Conservation (phyloP, 495 filamentous ascomycete species). For the Hyphodiscus hymeniophilus region DNA sequence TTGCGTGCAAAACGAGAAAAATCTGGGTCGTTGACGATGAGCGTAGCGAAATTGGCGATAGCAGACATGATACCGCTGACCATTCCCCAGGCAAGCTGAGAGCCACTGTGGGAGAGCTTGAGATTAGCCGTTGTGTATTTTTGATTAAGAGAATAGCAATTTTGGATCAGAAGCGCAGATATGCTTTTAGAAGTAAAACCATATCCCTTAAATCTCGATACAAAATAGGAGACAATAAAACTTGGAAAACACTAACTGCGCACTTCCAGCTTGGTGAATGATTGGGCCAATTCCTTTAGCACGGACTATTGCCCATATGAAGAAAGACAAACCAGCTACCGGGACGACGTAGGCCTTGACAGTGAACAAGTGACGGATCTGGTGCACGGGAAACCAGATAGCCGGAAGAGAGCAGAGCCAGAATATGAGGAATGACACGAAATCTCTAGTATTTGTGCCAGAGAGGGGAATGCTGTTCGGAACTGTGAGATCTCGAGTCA, state of each 20-base stretch:
- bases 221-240: too few relatives aligned
- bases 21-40: constrained; percentile 82
- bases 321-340: constrained; percentile 74
- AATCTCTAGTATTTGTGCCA: constrained; percentile 70
- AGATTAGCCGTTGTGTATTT: too few relatives aligned
- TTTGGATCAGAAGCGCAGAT: too few relatives aligned
- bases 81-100: constrained; percentile 69
- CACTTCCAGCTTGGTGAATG: constrained; percentile 56
- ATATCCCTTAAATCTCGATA: too few relatives aligned
- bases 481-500: constrained; percentile 60
- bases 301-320: constrained; percentile 81
- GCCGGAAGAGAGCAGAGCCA: constrained; percentile 75
- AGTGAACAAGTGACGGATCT: constrained; percentile 82
- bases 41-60: constrained; percentile 88
- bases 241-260: too few relatives aligned
- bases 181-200: too few relatives aligned
- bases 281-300: constrained; percentile 84
- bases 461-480: constrained; percentile 61
- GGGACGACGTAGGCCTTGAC: constrained; percentile 85
- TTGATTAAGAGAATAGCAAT: too few relatives aligned
- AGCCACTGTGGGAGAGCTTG: too few relatives aligned
- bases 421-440: constrained; percentile 75
- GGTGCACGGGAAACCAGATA: constrained; percentile 73
- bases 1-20: constrained; percentile 80
- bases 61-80: constrained; percentile 79